phyloP scores from a whole-genome alignment of 2,329 filamentous ascomycete species.

The Arthrobotrys musiformis region DNA sequence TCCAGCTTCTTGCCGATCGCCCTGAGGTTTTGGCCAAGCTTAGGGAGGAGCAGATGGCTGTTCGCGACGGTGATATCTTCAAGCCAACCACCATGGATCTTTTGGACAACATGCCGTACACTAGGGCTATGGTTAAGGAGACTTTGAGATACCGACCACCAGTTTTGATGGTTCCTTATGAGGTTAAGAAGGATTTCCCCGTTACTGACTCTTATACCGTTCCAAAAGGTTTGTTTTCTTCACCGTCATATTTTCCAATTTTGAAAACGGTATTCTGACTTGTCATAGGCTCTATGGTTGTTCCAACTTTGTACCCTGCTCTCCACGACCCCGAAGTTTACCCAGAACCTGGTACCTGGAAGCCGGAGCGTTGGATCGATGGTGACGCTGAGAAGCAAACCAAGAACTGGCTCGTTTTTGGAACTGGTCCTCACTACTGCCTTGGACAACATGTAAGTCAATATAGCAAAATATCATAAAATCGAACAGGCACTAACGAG shows the following conservation, averaged over 20 bases:
- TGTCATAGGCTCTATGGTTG: slow-evolving; percentile 80
- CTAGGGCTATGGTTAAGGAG: slow-evolving; percentile 89
- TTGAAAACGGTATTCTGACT: slow-evolving; percentile 2
- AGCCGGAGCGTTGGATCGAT: slow-evolving; percentile 89
- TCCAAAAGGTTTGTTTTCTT: slow-evolving; percentile 73
- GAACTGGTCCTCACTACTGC: slow-evolving; percentile 95
- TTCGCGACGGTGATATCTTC: slow-evolving; percentile 78
- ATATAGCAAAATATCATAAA: background rate
- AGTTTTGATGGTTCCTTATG: slow-evolving; percentile 95
- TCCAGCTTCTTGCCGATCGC: slow-evolving; percentile 91
- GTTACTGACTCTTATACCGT: slow-evolving; percentile 89
- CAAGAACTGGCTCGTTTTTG: slow-evolving; percentile 98
- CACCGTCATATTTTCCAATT: background rate
- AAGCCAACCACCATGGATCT: slow-evolving; percentile 81
- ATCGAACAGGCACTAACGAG: slow-evolving; percentile 24
- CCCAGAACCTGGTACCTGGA: slow-evolving; percentile 84
- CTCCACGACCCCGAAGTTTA: slow-evolving; percentile 94
- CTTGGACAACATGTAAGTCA: slow-evolving; percentile 76
- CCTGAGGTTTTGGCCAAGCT: slow-evolving; percentile 92
- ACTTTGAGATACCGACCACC: slow-evolving; percentile 93
- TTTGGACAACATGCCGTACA: slow-evolving; percentile 88
- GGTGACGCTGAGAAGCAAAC: slow-evolving; percentile 85
- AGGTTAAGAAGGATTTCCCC: slow-evolving; percentile 94
- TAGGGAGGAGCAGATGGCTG: slow-evolving; percentile 85
- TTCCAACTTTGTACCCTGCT: slow-evolving; percentile 88